Evolutionary conservation across 192 early-diverging fungal species (phyloP).

Genomic region (Podila minutissima): DNA sequence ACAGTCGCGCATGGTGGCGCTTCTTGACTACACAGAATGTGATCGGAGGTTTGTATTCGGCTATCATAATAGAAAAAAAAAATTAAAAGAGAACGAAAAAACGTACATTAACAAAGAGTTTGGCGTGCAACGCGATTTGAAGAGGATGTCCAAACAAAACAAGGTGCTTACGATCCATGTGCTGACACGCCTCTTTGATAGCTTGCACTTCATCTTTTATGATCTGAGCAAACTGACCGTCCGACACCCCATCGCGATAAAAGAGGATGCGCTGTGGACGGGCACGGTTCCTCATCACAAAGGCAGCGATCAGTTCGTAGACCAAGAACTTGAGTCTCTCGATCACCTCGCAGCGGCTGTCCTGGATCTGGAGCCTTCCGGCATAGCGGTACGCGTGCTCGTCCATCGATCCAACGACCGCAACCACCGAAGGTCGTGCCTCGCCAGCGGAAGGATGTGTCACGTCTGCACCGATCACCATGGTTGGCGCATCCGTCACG

Average conservation of each 20-base stretch:
- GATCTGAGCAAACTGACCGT: slow-evolving; percentile 79
- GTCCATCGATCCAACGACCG: slow-evolving; percentile 51
- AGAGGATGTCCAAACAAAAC: slow-evolving; percentile 46
- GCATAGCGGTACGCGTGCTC: slow-evolving; percentile 7
- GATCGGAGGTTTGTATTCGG: slow-evolving; percentile 72
- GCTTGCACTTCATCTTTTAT: slow-evolving; percentile 72
- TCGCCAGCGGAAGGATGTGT: slow-evolving; percentile 80
- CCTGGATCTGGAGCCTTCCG: slow-evolving; percentile 23
- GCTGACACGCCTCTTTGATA: slow-evolving; percentile 55
- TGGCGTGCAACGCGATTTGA: not conserved
- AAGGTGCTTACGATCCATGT: slow-evolving; percentile 43
- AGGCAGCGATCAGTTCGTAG: slow-evolving; percentile 61
- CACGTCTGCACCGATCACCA: slow-evolving; percentile 89
- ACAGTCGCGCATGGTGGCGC: slow-evolving; percentile 85
- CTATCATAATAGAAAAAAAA: not conserved
- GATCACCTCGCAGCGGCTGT: slow-evolving; percentile 18
- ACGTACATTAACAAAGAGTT: not conserved
- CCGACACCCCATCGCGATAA: slow-evolving; percentile 87
- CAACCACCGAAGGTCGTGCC: slow-evolving; percentile 18
- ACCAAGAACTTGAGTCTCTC: slow-evolving; percentile 54
- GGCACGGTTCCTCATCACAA: slow-evolving; percentile 51
- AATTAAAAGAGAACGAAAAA: not conserved
- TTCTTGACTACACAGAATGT: slow-evolving; percentile 79
- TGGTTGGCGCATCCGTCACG: slow-evolving; percentile 62
- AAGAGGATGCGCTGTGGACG: slow-evolving; percentile 75